Conservation (phyloP, 2,329 filamentous ascomycete genomes). For the Colletotrichum navitas region DNA sequence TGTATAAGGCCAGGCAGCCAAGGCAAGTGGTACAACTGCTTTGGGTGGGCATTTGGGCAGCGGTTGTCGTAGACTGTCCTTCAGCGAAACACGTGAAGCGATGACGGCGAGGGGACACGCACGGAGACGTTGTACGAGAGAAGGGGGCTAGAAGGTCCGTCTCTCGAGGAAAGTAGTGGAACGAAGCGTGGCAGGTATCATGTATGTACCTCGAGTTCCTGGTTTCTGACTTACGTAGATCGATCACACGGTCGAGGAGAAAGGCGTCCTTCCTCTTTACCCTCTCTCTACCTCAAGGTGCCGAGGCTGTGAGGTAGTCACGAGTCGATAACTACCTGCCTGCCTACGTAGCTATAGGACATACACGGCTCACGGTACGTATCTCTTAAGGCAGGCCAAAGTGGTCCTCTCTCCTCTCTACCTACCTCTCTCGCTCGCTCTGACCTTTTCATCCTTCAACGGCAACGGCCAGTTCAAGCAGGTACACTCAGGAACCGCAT, state of each 20-base stretch:
- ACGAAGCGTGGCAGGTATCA: neutral
- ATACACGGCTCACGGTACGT: neutral
- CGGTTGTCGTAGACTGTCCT: neutral
- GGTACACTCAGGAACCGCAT: too few species aligned
- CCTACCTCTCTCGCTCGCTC: neutral
- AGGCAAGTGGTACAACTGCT: neutral
- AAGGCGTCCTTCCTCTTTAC: neutral
- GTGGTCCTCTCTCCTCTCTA: neutral
- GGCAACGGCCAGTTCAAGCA: neutral
- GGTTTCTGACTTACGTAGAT: neutral
- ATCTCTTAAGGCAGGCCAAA: neutral
- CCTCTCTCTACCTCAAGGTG: neutral
- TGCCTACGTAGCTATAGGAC: too few species aligned
- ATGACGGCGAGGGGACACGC: neutral
- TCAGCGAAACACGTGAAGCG: neutral
- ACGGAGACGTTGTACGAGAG: neutral
- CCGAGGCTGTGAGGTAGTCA: neutral
- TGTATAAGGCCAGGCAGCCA: conserved; percentile 19
- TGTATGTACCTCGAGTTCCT: neutral
- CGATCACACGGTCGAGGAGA: too few species aligned
- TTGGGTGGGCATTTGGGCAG: conserved; percentile 3
- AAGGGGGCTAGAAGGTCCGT: neutral
- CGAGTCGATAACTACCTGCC: too few species aligned
- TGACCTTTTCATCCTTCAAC: neutral
- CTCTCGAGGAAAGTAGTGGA: neutral